These are phyloP conservation scores for Raffaelea albimanens DNA, from an alignment of 2,329 filamentous ascomycete species.

Conservation along the genomic window DNA sequence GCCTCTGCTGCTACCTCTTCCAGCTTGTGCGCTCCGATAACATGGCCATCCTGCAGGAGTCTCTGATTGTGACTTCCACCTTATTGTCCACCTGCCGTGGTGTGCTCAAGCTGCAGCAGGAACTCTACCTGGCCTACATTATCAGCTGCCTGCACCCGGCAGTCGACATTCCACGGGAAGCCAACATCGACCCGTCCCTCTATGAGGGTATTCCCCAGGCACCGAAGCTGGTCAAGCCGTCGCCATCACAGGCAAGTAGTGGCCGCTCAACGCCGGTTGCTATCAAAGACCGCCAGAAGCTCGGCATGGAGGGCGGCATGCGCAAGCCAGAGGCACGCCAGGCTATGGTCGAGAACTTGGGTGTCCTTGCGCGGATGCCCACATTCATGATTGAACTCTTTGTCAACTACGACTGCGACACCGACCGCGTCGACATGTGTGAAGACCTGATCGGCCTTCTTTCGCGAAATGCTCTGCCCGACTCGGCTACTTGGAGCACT, in stretches of 20 bases:
- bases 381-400: conserved; percentile 93
- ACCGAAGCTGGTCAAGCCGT: conserved; percentile 75
- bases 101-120: conserved; percentile 90
- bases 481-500: conserved; percentile 97
- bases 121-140: conserved; percentile 88
- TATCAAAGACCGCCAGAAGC: conserved; percentile 82
- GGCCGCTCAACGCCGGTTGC: conserved; percentile 84
- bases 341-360: conserved; percentile 96
- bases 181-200: conserved; percentile 79
- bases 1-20: conserved; percentile 87
- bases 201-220: conserved; percentile 91
- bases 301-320: conserved; percentile 84
- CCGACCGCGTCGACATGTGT: conserved; percentile 82
- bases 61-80: conserved; percentile 83
- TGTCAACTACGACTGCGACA: conserved; percentile 95
- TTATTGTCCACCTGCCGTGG: conserved; percentile 81
- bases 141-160: conserved; percentile 88
- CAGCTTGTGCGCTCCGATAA: conserved; percentile 95
- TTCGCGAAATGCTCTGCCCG: conserved; percentile 88
- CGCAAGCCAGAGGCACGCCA: conserved; percentile 92
- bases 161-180: conserved; percentile 87
- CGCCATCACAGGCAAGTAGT: conserved; percentile 62
- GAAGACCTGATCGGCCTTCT: conserved; percentile 91
- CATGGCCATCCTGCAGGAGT: conserved; percentile 88
- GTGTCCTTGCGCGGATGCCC: conserved; percentile 83